A percentile compares a stretch with the other conserved stretches of the same genome.
phyloP scores from a whole-genome alignment of 495 filamentous ascomycete species.

The Penicillium desertorum region DNA sequence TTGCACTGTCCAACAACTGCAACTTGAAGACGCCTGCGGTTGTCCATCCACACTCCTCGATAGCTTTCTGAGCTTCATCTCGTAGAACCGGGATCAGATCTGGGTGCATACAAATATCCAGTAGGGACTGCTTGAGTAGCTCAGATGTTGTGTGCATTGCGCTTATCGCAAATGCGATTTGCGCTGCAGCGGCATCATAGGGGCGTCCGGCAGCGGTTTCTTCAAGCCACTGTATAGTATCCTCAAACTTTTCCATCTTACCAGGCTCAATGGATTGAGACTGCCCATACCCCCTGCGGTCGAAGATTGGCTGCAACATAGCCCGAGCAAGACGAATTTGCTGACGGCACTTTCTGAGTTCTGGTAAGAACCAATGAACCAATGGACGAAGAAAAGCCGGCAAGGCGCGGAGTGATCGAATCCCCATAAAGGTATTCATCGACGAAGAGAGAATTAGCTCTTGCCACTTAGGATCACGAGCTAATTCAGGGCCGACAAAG shows the following conservation, averaged over 20 bases:
- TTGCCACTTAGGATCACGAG: slow-evolving; percentile 43
- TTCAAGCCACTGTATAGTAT: slow-evolving; percentile 30
- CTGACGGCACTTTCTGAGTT: slow-evolving; percentile 3
- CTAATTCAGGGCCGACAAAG: slow-evolving; percentile 43
- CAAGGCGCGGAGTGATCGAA: slow-evolving; percentile 33
- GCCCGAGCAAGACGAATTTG: slow-evolving; percentile 13
- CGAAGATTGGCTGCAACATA: slow-evolving; percentile 8
- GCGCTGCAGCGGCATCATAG: slow-evolving; percentile 19
- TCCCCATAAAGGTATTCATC: slow-evolving; percentile 31
- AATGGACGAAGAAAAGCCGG: slow-evolving; percentile 40
- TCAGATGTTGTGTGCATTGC: slow-evolving; percentile 35
- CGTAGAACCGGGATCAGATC: slow-evolving; percentile 24
- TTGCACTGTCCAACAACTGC: slow-evolving; percentile 31
- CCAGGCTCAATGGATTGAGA: background rate
- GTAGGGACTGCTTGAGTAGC: slow-evolving; percentile 29
- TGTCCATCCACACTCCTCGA: slow-evolving; percentile 28
- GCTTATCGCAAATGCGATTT: slow-evolving; percentile 27
- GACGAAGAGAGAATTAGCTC: slow-evolving; percentile 38
- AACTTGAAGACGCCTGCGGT: slow-evolving; percentile 39
- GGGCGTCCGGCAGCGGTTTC: slow-evolving; percentile 18
- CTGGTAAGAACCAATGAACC: slow-evolving; percentile 22
- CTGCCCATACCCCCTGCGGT: background rate
- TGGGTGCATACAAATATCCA: slow-evolving; percentile 40
- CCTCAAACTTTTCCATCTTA: slow-evolving; percentile 9
- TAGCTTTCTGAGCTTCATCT: slow-evolving; percentile 17